phyloP scores from a whole-genome alignment of 2,329 filamentous ascomycete species.

The Acrodontium crateriforme region DNA sequence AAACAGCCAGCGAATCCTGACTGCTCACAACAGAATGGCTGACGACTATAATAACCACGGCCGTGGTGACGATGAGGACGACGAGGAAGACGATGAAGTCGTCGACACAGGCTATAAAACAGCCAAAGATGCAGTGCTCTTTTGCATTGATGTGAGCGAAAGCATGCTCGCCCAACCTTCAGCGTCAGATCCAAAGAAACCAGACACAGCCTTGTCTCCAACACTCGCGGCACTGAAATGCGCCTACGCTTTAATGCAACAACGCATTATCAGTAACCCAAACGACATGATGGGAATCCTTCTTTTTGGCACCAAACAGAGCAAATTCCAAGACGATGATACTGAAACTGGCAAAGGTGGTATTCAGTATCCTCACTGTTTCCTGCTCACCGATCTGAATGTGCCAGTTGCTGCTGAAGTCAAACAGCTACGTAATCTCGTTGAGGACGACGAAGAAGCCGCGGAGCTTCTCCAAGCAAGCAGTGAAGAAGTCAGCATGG shows the following conservation, averaged over 20 bases:
- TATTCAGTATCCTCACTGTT: conserved; percentile 75
- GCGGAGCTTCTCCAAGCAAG: conserved; percentile 56
- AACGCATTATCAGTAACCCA: conserved; percentile 92
- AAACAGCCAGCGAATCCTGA: too few species aligned
- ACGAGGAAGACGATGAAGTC: conserved; percentile 55
- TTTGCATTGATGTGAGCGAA: conserved; percentile 80
- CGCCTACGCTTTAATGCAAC: conserved; percentile 90
- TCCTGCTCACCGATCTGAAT: conserved; percentile 77
- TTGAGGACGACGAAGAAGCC: conserved; percentile 64
- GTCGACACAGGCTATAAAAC: conserved; percentile 69
- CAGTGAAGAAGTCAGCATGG: conserved; percentile 60
- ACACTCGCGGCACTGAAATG: conserved; percentile 79
- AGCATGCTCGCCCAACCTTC: conserved; percentile 67
- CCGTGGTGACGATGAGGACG: conserved; percentile 34
- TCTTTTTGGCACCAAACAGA: conserved; percentile 77
- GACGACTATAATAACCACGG: conserved; percentile 10
- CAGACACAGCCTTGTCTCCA: conserved; percentile 57
- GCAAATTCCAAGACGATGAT: conserved; percentile 59
- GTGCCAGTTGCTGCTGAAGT: conserved; percentile 79
- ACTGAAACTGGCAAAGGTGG: conserved; percentile 38
- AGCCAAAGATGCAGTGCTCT: conserved; percentile 94
- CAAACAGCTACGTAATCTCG: conserved; percentile 59
- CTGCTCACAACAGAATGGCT: too few species aligned
- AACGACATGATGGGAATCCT: conserved; percentile 95
- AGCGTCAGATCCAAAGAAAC: conserved; percentile 55